Conservation (phyloP, 257 asterid genomes). For the Ajuga chamaepitys region DNA sequence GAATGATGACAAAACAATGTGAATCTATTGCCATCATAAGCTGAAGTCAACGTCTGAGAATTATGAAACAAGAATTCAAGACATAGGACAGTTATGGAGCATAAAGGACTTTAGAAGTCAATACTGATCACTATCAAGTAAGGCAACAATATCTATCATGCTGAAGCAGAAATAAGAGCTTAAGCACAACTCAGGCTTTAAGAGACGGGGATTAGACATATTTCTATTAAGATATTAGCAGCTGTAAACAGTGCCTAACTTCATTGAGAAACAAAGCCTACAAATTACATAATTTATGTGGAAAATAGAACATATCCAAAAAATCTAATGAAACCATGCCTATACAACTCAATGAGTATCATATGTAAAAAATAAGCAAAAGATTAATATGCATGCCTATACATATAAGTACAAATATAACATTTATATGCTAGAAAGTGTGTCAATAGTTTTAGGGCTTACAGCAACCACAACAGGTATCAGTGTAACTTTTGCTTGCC, state of each 20-base stretch:
- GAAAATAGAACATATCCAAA: background rate
- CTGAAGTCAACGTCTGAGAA: background rate
- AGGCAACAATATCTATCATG: background rate
- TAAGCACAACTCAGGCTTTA: background rate
- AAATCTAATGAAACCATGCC: background rate
- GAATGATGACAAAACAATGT: background rate
- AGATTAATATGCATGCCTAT: too few relatives aligned
- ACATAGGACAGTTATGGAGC: background rate
- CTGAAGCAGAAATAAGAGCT: background rate
- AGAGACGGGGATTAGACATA: background rate
- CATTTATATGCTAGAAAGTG: background rate
- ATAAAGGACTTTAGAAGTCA: too few relatives aligned
- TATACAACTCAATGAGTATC: background rate
- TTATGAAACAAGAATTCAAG: too few relatives aligned
- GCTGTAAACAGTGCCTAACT: background rate
- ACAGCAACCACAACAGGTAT: conserved; percentile 23
- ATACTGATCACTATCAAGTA: background rate
- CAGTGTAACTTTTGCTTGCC: conserved; percentile 19
- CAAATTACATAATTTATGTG: background rate
- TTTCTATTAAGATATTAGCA: background rate
- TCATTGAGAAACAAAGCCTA: background rate
- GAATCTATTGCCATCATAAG: background rate
- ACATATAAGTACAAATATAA: background rate
- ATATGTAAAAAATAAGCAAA: background rate
- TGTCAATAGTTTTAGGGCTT: conserved; percentile 5